phyloP scores from a whole-genome alignment of 306 rosid species.

The Acacia melanoxylon region DNA sequence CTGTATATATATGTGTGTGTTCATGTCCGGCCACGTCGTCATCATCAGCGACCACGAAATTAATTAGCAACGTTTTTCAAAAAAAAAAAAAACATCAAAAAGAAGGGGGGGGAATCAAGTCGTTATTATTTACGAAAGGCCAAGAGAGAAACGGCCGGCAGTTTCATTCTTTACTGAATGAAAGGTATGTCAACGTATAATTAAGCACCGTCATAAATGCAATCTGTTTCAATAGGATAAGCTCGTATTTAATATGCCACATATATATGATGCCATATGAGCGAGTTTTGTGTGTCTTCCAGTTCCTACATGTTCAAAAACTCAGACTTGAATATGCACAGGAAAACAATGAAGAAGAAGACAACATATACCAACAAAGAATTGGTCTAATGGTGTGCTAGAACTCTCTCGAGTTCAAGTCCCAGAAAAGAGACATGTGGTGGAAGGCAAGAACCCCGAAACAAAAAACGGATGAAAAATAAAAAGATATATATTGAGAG shows the following conservation, averaged over 20 bases:
- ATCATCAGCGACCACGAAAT: neutral
- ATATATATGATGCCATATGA: neutral
- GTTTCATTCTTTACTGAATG: neutral
- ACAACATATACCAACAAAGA: too few relatives aligned
- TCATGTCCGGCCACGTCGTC: neutral
- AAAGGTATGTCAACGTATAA: neutral
- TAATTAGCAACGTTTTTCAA: neutral
- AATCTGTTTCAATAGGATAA: neutral
- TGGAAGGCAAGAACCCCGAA: too few relatives aligned
- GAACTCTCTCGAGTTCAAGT: too few relatives aligned
- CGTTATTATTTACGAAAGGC: neutral
- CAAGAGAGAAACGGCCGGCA: neutral
- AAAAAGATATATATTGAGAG: too few relatives aligned
- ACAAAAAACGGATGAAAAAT: too few relatives aligned
- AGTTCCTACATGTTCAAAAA: neutral
- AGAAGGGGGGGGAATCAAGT: neutral
- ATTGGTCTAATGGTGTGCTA: too few relatives aligned
- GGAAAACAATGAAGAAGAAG: neutral
- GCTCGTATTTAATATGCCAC: neutral
- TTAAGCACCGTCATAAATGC: neutral
- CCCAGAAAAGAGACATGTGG: too few relatives aligned
- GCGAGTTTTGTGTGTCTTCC: neutral
- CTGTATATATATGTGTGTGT: conserved; percentile 13
- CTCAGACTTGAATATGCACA: neutral
- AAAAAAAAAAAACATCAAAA: neutral